These are phyloP conservation scores for Tetrahymena elliotti DNA, from an alignment of 73 alveolate genomes.

Conservation along the genomic window DNA sequence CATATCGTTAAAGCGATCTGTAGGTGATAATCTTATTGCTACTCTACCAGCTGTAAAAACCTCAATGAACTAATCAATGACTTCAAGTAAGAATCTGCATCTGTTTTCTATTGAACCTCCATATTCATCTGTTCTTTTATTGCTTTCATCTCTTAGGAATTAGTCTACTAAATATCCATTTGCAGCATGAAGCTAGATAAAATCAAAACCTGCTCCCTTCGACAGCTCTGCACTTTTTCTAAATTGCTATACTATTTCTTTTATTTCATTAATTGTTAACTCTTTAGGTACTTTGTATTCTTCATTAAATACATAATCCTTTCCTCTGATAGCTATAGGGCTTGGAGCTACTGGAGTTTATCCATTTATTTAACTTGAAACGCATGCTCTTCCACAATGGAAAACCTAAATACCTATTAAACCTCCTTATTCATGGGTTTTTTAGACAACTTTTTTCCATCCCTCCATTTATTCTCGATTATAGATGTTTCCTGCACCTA, in stretches of 20 bases:
- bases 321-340: constrained; percentile 15
- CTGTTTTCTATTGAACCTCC: constrained; percentile 83
- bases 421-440: constrained; percentile 34
- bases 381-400: constrained; percentile 46
- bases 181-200: constrained; percentile 70
- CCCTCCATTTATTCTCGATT: constrained; percentile 14
- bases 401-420: constrained; percentile 18
- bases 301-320: not conserved
- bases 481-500: constrained; percentile 23
- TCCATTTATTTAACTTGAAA: constrained; percentile 16
- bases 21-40: constrained; percentile 51
- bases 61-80: constrained; percentile 43
- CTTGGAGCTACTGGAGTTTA: constrained; percentile 25
- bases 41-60: constrained; percentile 42
- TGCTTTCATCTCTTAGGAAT: constrained; percentile 57
- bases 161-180: constrained; percentile 61
- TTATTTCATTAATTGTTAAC: constrained; percentile 46
- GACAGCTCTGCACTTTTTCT: constrained; percentile 57
- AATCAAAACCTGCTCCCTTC: constrained; percentile 85
- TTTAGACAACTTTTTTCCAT: constrained; percentile 36
- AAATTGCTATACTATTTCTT: constrained; percentile 54
- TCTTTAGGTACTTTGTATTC: constrained; percentile 15
- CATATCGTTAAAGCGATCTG: constrained; percentile 29
- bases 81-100: constrained; percentile 59
- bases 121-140: constrained; percentile 75